A percentile compares a stretch with the other conserved stretches of the same genome.
Evolutionary conservation across 129 eudicot genomes (phyloP).

Genomic region (Rutidosis leptorrhynchoides): DNA sequence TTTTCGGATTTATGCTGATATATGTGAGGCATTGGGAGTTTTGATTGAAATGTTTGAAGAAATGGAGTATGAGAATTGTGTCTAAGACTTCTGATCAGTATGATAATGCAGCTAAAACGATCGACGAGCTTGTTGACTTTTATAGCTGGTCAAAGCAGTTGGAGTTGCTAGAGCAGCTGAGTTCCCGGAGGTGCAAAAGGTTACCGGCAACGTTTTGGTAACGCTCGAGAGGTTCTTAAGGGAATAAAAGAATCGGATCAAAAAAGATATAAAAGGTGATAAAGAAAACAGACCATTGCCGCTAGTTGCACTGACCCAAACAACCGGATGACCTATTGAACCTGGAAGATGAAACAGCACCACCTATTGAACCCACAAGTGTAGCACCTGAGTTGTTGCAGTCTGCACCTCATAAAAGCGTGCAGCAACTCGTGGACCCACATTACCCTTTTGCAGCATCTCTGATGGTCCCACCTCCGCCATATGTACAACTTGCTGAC

Average conservation of each 20-base stretch:
- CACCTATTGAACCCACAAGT: conserved; percentile 38
- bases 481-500: conserved; percentile 77
- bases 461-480: conserved; percentile 60
- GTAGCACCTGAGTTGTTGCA: conserved; percentile 47
- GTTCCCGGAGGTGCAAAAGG: conserved; percentile 62
- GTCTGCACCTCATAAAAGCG: conserved; percentile 61
- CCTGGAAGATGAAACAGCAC: conserved; percentile 49
- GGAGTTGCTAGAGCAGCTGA: conserved; percentile 55
- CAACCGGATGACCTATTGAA: conserved; percentile 57
- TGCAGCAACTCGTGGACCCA: conserved; percentile 39
- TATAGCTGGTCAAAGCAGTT: conserved; percentile 68
- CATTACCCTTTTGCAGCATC: conserved; percentile 79
- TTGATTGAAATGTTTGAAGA: conserved; percentile 51
- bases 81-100: conserved; percentile 65
- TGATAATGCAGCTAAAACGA: conserved; percentile 62
- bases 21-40: conserved; percentile 55
- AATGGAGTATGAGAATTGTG: conserved; percentile 64
- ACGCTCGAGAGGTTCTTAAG: conserved; percentile 56
- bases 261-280: conserved; percentile 28
- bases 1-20: conserved; percentile 61
- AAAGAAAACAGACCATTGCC: conserved; percentile 38
- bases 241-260: conserved; percentile 50
- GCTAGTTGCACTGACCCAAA: conserved; percentile 26
- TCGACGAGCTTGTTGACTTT: conserved; percentile 56
- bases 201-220: conserved; percentile 52